Conservation (phyloP, 1,284 basidiomycete species). For the Ganoderma sinense region DNA sequence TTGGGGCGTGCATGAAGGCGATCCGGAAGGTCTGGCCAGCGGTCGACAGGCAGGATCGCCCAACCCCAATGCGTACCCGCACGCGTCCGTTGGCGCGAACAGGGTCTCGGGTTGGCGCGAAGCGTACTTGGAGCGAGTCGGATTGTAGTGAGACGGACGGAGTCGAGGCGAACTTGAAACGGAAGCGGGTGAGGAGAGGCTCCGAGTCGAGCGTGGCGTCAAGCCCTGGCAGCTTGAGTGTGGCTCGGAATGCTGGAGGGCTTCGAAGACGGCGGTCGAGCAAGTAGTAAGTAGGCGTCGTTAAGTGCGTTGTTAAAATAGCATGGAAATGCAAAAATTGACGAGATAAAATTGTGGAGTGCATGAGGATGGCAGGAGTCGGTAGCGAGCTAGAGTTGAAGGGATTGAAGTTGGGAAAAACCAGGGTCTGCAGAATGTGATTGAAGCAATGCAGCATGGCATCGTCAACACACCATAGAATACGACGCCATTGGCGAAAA, state of each 20-base stretch:
- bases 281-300: not conserved
- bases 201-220: not conserved
- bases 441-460: too few species aligned
- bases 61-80: not conserved
- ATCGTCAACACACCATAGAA: too few species aligned
- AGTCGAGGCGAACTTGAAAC: not conserved
- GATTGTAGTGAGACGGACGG: not conserved
- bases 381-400: too few species aligned
- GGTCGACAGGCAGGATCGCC: not conserved
- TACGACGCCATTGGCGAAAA: too few species aligned
- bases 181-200: not conserved
- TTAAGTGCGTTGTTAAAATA: not conserved
- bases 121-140: not conserved
- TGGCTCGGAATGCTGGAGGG: not conserved
- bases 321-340: too few species aligned
- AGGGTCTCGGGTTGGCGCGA: not conserved
- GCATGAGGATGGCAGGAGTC: too few species aligned
- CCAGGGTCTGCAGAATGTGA: too few species aligned
- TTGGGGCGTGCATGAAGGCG: slow-evolving; percentile 4
- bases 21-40: slow-evolving; percentile 9
- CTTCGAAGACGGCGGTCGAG: not conserved
- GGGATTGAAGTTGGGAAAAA: too few species aligned
- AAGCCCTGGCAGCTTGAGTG: not conserved
- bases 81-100: not conserved
- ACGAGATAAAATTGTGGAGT: too few species aligned